Base-by-base conservation (phyloP, 2,329 filamentous ascomycete species). In the Neofusicoccum ribis region DNA sequence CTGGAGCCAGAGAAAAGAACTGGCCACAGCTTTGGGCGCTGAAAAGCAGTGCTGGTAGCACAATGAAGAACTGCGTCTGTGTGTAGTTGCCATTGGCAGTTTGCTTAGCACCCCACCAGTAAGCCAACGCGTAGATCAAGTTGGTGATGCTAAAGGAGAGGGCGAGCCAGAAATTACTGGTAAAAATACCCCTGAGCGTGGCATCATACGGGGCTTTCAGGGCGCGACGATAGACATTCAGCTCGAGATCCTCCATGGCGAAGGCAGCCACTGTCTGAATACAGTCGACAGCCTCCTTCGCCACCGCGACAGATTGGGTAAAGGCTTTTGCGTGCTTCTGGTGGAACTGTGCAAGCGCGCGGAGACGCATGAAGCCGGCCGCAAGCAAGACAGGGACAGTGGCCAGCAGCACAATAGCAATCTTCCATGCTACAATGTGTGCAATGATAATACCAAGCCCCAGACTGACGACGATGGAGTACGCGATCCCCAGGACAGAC, bases 61-160 rank as follows among this genome's bases (percentile, higher is more conserved):
- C 88, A 70, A 91, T 89, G 74, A 93, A 88, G 78, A 92, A 93
- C 54, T 86, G 78, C n/a, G 90, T 84, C 36, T 87, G 86, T 46
- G 85, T 85, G 69, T 89, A 89, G 65, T 86, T 79, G 5, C 90
- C 89, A 47, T 84, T 82, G 61, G 88, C 84, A 66, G 93, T 91
- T 68, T 88, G 86, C 69, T 86, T 89, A 0, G 89, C 84, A 5
- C 90, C 90, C 89, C 90, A 93, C 89, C 90, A 93, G 76, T 92
- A 93, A 0, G 89, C 88, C 63, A 93, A 84, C 0, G 89, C 88
- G 71, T 92, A 91, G 34, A 92, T 86, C 58, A 91, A 82, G 71
- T 89, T 90, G 27, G 87, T 85, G 9, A 85, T 79, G 68, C 83
- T 85, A 72, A 87, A 85, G n/a, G 86, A 82, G 44, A 89, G 79